Conservation (phyloP, 352 stramenopile genomes). For the Phytophthora citricola region DNA sequence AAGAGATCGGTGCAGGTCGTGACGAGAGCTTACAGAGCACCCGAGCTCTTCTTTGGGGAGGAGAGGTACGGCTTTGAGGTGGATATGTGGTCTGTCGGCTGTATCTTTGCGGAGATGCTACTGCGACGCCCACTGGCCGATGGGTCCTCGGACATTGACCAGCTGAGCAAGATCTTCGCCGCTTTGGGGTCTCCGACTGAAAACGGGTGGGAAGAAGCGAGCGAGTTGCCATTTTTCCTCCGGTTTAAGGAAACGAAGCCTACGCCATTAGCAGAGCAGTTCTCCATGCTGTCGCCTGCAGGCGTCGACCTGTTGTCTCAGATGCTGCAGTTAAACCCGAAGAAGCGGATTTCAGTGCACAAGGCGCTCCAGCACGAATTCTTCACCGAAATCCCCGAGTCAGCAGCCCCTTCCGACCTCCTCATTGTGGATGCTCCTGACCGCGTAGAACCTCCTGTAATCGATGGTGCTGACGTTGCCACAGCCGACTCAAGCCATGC, state of each 20-base stretch:
- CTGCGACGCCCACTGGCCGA: constrained; percentile 67
- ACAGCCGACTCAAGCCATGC: constrained; percentile 25
- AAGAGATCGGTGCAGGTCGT: constrained; percentile 78
- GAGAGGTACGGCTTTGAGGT: constrained; percentile 65
- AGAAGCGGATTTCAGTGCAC: constrained; percentile 58
- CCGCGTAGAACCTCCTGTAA: constrained; percentile 18
- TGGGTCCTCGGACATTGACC: constrained; percentile 79
- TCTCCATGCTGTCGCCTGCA: constrained; percentile 54
- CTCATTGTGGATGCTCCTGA: constrained; percentile 41
- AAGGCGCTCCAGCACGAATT: constrained; percentile 70
- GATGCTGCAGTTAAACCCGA: constrained; percentile 65
- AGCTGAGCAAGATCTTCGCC: constrained; percentile 78
- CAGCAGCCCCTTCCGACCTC: constrained; percentile 30
- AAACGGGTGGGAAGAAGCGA: constrained; percentile 65
- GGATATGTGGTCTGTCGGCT: constrained; percentile 84
- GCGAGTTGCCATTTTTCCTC: constrained; percentile 72
- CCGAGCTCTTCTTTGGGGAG: constrained; percentile 83
- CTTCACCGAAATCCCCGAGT: constrained; percentile 59
- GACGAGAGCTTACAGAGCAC: constrained; percentile 73
- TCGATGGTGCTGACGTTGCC: constrained; percentile 27
- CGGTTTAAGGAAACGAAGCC: constrained; percentile 78
- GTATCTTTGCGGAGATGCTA: constrained; percentile 83
- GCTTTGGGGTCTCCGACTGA: constrained; percentile 68
- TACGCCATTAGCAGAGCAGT: constrained; percentile 59
- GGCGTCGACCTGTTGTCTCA: constrained; percentile 64